Evolutionary conservation across 495 filamentous ascomycete genomes (phyloP), one percentile per base, ranked within the genome.

Genomic region (Symbiotaphrina buchneri): DNA sequence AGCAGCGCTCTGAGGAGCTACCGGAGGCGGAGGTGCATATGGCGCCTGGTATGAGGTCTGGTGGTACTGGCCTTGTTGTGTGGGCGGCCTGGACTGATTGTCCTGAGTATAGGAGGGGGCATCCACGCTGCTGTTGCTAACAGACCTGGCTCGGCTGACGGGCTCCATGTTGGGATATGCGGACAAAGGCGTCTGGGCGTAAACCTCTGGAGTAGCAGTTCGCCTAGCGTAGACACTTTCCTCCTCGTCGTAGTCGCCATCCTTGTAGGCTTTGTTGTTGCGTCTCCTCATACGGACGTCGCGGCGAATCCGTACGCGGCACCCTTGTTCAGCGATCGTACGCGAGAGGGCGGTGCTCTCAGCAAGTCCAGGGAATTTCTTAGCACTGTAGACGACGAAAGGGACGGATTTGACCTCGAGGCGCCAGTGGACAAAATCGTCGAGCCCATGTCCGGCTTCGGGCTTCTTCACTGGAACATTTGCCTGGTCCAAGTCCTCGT

Each of bases 231-330:
- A 65, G 3, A 55, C 45, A 28, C 48, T 61, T 29, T 75, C 67
- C 3, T 80, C 73, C 22, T 74, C 71, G 27, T 73, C 65, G 34
- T 64, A 68, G 19, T 71, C 67, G 24, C 56, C 74, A 21, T 69
- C 62, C 27, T 71, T 61, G 10, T 48, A 33, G 11, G 39, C 33
- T 59, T 90, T 81, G 37, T 66, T 66, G 19, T 83, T 78, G 15
- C 81, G 72, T 36, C 84, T 69, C 50, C 87, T 73, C 87, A 97
- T 97, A 27, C 87, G 71, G 10, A 97, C 87, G 61, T 97, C 87
- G 39, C 87, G 78, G 37, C 87, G 68, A 43, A 97, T 97, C 17
- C 87, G 75, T 25, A 97, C 87, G 36, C 90, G 82, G 48, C 87
- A 97, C 24, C 87, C 87, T 51, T 97, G 87, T 48, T 97, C 87